Percentiles rank a stretch among this genome's conserved stretches.
These are phyloP conservation scores for Antarctomyces pellizariae DNA, from an alignment of 495 filamentous ascomycete species.

Conservation along the genomic window DNA sequence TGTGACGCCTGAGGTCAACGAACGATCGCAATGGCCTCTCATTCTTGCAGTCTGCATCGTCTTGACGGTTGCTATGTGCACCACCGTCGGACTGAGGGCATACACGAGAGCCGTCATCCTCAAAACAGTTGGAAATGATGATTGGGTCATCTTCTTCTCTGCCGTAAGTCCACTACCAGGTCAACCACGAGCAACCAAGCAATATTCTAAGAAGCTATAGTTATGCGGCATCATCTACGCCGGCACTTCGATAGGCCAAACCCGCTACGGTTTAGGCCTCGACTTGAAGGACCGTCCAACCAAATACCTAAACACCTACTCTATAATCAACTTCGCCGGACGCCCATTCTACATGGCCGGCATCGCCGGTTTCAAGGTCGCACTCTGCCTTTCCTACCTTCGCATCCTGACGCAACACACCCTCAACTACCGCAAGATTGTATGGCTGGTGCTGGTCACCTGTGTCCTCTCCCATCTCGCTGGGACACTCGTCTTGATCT, in stretches of 20 bases:
- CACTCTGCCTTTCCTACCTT: slow-evolving; percentile 31
- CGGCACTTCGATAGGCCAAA: slow-evolving; percentile 22
- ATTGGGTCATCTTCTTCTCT: slow-evolving; percentile 23
- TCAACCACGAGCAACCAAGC: not conserved
- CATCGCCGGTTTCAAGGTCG: slow-evolving; percentile 34
- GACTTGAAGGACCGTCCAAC: slow-evolving; percentile 18
- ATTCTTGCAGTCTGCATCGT: slow-evolving; percentile 23
- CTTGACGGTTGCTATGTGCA: slow-evolving; percentile 18
- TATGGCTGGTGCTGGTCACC: slow-evolving; percentile 21
- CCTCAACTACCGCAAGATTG: slow-evolving; percentile 19
- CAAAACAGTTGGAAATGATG: slow-evolving; percentile 19
- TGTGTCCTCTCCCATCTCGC: slow-evolving; percentile 24
- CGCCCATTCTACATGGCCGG: slow-evolving; percentile 35
- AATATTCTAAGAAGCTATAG: slow-evolving; percentile 6
- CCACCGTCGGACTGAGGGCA: slow-evolving; percentile 16
- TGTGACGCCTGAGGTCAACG: slow-evolving; percentile 18
- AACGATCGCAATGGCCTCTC: slow-evolving; percentile 17
- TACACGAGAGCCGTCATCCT: slow-evolving; percentile 15
- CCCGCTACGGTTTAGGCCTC: slow-evolving; percentile 23
- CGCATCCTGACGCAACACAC: slow-evolving; percentile 26
- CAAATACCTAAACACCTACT: slow-evolving; percentile 15
- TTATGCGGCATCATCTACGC: slow-evolving; percentile 22
- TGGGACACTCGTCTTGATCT: slow-evolving; percentile 23
- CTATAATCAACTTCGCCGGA: slow-evolving; percentile 29
- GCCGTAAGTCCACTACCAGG: slow-evolving; percentile 13